A percentile compares a stretch with the other conserved stretches of the same genome.
phyloP scores from a whole-genome alignment of 164 flowering plant species.

The Taxillus chinensis region DNA sequence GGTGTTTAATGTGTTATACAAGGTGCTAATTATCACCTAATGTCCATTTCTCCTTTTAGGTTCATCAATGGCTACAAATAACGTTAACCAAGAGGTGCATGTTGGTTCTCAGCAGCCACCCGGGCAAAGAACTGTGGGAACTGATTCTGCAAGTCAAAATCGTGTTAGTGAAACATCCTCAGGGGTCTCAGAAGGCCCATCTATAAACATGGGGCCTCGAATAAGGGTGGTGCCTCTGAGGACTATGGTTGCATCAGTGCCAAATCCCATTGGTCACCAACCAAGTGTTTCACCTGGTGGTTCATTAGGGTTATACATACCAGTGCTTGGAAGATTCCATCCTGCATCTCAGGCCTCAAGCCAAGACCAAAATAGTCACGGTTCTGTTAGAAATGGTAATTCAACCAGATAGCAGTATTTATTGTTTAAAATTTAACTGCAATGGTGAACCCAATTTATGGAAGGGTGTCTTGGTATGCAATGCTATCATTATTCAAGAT shows the following conservation, averaged over 20 bases:
- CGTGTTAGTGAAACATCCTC: conserved; percentile 23
- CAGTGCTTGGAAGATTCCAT: conserved; percentile 63
- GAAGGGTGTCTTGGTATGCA: neutral
- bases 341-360: conserved; percentile 31
- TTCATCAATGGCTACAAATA: conserved; percentile 16
- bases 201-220: conserved; percentile 36
- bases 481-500: neutral
- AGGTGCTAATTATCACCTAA: neutral
- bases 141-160: conserved; percentile 23
- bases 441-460: neutral
- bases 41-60: conserved; percentile 12
- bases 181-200: conserved; percentile 21
- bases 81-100: conserved; percentile 36
- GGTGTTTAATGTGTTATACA: neutral
- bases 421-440: neutral
- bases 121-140: conserved; percentile 25
- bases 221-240: conserved; percentile 60
- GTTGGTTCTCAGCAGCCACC: conserved; percentile 28
- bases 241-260: conserved; percentile 65
- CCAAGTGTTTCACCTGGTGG: conserved; percentile 37
- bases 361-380: conserved; percentile 23
- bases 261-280: conserved; percentile 32
- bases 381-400: conserved; percentile 29
- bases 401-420: neutral
- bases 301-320: conserved; percentile 49